Evolutionary conservation across 164 flowering plant genomes (phyloP), one percentile per base, ranked within the genome.

Genomic region (Annona squamosa): DNA sequence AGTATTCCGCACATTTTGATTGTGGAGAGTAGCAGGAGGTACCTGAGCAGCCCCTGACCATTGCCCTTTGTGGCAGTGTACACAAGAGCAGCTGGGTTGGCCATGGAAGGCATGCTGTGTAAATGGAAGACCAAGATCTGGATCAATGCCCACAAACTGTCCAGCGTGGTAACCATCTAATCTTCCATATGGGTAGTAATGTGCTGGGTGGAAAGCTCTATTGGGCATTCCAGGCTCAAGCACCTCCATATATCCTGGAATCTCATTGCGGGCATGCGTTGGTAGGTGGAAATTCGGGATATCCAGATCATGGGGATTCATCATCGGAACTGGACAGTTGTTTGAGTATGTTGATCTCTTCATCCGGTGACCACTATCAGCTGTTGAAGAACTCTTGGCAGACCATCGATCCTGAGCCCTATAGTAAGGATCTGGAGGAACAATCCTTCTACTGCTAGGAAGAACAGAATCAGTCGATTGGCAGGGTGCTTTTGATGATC

Each of bases 1-100:
- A 10, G 70, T 68, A 72, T 81, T 79, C 7, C 77, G 66, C 47
- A 82, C 82, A 56, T 84, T 78, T 69, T 72, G 76, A 73, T 85
- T 76, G 67, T 64, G 7, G 9, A 76, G 63, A 71, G 77, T 67
- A 41, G 79, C 17, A 48, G 81, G 79, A 61, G 85, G 86, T 63
- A 75, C 82, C 71, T 82, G 83, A 43, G 74, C 68, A 4, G 86
- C 83, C 42, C 69, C 81, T 72, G 80, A 83, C 79, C 75, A 79
- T 63, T 84, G 83, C 64, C 76, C 84, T 46, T 82, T 80, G 82
- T 74, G 82, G 75, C 93, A 91, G 19, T 79, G 83, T 46, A 75
- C 76, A 74, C 95, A 91, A 75, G 88, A 80, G 80, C 93, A 90
- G 6, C 87, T 65, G 59, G 87, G 84, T 42, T 84, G 90, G 73